A percentile compares a stretch with the other conserved stretches of the same genome.
Conservation (phyloP, 768 basidiomycete genomes). For the Serendipita indica region DNA sequence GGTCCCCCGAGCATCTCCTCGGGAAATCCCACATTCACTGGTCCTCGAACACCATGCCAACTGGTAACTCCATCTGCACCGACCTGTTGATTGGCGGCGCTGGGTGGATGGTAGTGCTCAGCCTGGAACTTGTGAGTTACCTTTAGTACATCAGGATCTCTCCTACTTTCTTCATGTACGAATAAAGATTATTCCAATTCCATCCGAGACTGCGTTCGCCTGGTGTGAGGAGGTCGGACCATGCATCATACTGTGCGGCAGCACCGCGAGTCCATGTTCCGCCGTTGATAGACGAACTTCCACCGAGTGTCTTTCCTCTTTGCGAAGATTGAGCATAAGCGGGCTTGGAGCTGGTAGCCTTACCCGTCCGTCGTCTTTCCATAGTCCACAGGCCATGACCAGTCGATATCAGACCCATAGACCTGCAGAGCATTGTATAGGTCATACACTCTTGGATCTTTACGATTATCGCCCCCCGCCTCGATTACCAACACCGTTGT, state of each 20-base stretch:
- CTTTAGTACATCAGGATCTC: background rate
- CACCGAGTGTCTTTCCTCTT: conserved; percentile 13
- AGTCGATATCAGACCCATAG: conserved; percentile 32
- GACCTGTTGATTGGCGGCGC: conserved; percentile 16
- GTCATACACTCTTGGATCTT: conserved; percentile 31
- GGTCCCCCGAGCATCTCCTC: conserved; percentile 39
- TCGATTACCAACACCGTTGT: conserved; percentile 36
- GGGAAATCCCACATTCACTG: conserved; percentile 35
- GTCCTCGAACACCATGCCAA: conserved; percentile 39
- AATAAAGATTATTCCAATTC: conserved; percentile 12
- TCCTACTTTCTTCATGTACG: conserved; percentile 13
- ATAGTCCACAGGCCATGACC: conserved; percentile 32
- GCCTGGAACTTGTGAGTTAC: conserved; percentile 12
- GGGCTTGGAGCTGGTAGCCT: conserved; percentile 15
- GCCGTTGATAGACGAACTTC: conserved; percentile 12
- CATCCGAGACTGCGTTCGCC: conserved; percentile 10
- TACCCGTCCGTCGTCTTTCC: conserved; percentile 23
- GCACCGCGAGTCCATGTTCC: conserved; percentile 11
- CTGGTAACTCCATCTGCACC: conserved; percentile 25
- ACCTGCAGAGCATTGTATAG: conserved; percentile 32
- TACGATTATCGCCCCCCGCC: conserved; percentile 34
- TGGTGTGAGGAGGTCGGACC: conserved; percentile 9
- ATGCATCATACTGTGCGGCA: conserved; percentile 11
- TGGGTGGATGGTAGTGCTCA: conserved; percentile 18
- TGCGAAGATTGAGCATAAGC: background rate